Conservation (phyloP, 169 alveolate genomes). For the Plasmodium vinckei region DNA sequence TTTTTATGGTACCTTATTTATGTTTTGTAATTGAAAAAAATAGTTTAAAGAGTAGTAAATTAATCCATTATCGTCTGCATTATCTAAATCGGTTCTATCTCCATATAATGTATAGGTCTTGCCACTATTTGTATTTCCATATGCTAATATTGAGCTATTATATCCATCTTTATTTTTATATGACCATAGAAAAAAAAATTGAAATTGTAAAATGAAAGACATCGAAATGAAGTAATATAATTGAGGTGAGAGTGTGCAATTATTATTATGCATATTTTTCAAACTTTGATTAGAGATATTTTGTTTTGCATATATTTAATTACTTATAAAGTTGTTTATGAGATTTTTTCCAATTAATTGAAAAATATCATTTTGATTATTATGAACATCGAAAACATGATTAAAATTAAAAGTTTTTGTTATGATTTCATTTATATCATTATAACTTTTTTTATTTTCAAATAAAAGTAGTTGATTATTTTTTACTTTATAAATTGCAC, state of each 20-base stretch:
- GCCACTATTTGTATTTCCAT: conserved; percentile 74
- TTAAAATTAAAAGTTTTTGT: conserved; percentile 54
- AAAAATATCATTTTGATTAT: conserved; percentile 56
- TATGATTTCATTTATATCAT: conserved; percentile 45
- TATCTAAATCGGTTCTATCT: conserved; percentile 11
- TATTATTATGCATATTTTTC: no score
- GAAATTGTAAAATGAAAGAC: no score
- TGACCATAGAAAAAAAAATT: not conserved
- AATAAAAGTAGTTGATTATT: conserved; percentile 57
- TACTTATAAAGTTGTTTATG: conserved; percentile 62
- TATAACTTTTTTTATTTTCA: conserved; percentile 64
- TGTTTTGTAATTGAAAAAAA: conserved; percentile 37
- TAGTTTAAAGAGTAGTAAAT: conserved; percentile 38
- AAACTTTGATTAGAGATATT: no score
- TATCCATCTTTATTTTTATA: conserved; percentile 53
- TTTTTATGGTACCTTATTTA: conserved; percentile 31
- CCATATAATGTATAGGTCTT: conserved; percentile 72
- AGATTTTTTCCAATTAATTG: conserved; percentile 43
- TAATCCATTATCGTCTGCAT: conserved; percentile 19
- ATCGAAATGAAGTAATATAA: no score
- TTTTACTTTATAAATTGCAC: conserved; percentile 41
- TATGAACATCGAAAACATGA: conserved; percentile 35
- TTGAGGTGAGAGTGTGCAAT: no score
- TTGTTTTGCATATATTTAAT: not conserved
- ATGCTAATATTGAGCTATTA: conserved; percentile 71